phyloP scores from a whole-genome alignment of 2,329 filamentous ascomycete species.

The Ophiostoma novo-ulmi region DNA sequence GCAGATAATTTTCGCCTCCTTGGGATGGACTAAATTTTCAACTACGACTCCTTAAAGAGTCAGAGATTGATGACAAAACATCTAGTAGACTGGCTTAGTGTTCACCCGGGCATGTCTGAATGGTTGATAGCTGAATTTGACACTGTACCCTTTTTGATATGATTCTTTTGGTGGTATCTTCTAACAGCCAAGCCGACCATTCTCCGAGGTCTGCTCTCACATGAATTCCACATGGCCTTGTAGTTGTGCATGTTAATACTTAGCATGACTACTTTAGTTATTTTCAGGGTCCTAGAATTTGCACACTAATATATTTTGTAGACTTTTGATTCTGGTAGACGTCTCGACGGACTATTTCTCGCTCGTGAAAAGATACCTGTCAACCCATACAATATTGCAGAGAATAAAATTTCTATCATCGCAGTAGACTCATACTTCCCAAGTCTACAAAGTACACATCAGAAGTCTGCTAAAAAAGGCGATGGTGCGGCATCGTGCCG shows the following conservation, averaged over 20 bases:
- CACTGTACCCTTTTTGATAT: neutral
- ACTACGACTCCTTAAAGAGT: neutral
- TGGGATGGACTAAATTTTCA: neutral
- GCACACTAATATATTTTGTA: neutral
- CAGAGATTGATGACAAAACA: neutral
- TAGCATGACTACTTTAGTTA: neutral
- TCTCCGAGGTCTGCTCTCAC: neutral
- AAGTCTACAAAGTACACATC: neutral
- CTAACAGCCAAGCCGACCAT: neutral
- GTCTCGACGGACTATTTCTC: neutral
- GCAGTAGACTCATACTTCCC: neutral
- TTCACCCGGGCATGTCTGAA: neutral
- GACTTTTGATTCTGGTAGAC: no score
- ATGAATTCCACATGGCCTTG: neutral
- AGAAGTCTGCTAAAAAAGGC: neutral
- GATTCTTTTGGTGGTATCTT: neutral
- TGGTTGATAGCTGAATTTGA: neutral
- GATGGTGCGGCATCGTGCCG: neutral
- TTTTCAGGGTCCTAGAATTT: neutral
- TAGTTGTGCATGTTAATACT: neutral
- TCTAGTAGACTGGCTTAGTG: neutral
- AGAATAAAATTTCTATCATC: neutral
- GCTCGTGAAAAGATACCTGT: neutral
- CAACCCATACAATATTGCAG: neutral
- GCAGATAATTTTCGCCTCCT: neutral